Evolutionary conservation across 305 asterid species (phyloP).

Genomic region (Withania somnifera): DNA sequence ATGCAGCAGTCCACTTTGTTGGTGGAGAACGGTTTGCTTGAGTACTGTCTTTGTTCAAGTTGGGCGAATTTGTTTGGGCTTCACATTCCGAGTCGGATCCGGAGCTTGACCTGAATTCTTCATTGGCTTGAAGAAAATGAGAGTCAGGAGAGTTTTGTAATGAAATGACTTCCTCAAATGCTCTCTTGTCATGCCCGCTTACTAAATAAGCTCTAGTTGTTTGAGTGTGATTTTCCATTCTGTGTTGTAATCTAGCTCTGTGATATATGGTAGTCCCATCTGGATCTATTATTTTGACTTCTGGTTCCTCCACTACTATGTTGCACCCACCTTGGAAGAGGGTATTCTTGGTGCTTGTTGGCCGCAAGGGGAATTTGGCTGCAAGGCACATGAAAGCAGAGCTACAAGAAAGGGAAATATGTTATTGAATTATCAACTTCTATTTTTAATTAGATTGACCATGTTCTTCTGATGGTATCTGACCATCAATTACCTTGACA

Average conservation of each 20-base stretch:
- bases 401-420: conserved; percentile 34
- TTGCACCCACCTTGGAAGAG: conserved; percentile 18
- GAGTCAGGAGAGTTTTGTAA: conserved; percentile 82
- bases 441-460: background rate
- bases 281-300: conserved; percentile 50
- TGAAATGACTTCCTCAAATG: conserved; percentile 58
- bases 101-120: conserved; percentile 69
- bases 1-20: conserved; percentile 26
- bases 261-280: conserved; percentile 47
- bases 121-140: conserved; percentile 43
- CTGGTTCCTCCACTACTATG: conserved; percentile 38
- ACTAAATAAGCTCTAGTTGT: conserved; percentile 14
- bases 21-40: conserved; percentile 22
- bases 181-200: conserved; percentile 23
- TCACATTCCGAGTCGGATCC: conserved; percentile 76
- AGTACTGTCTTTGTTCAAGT: conserved; percentile 23
- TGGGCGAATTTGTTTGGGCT: conserved; percentile 28
- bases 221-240: conserved; percentile 16
- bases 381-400: conserved; percentile 93
- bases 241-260: conserved; percentile 18
- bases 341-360: conserved; percentile 17
- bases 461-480: background rate
- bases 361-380: conserved; percentile 58
- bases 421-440: conserved; percentile 1
- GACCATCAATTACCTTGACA: conserved; percentile 57